Base-by-base conservation (phyloP, 768 basidiomycete genomes). In the Gloeostereum incarnatum region DNA sequence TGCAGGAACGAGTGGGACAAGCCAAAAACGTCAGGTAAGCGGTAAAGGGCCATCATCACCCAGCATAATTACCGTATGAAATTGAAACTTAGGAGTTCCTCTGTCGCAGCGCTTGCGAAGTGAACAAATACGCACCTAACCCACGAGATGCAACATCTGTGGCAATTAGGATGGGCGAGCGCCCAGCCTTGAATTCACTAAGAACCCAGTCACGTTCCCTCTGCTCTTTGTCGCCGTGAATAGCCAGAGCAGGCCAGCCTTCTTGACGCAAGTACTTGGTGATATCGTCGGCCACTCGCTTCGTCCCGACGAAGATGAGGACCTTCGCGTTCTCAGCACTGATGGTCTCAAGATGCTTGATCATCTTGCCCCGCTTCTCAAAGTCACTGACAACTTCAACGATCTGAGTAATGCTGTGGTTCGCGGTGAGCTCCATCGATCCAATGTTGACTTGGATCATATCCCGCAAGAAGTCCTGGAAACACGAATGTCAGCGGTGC, bases 161-260 rank as follows among this genome's bases (percentile, higher is more conserved):
- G 65, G 96, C 96, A 55, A 98, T 89, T 56, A 99, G 74, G 60
- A 99, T 98, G 2, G 94, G 94, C 22, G 88, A 92, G 47, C 92
- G 85, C 52, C 96, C 92, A 39, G 90, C 84, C 67, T 98, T 98
- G 74, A 99, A 99, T 66, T 99, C 96, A 59, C 81, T 71, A 27
- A 99, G 70, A 35, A 98, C 96, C 96, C 96, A 99, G 57, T 99
- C 96, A 66, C 96, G 93, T 68, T 99, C 96, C 41, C 88, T 87
- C 87, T 96, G 91, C 68, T 92, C 92, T 64, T 99, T 99, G 69
- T 99, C 96, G 52, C 96, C 96, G 55, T 99, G 96, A 53, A 99
- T 99, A 38, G 96, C 94, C 25, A 99, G 69, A 10, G 96, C 96
- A n/a, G 96, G 96, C 96, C 96, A 99, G 10, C 96, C 96, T 53